Percentiles rank a stretch among this genome's conserved stretches.
These are phyloP conservation scores for Halophytophthora batemanensis DNA, from an alignment of 352 stramenopile genomes.

Conservation along the genomic window DNA sequence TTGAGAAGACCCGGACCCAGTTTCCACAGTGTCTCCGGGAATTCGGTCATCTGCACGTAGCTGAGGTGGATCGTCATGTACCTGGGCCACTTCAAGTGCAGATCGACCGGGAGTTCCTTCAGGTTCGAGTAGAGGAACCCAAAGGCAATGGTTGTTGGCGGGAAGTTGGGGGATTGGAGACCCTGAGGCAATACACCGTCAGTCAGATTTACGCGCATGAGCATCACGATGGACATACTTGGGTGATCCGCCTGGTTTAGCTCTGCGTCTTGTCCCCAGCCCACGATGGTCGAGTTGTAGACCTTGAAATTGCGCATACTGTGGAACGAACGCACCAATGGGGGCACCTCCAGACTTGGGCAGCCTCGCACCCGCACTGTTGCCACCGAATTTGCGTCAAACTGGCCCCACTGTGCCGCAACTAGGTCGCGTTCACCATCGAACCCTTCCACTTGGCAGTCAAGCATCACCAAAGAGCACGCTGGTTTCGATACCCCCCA, in stretches of 20 bases:
- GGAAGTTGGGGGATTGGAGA: constrained; percentile 13
- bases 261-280: constrained; percentile 12
- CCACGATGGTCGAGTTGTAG: constrained; percentile 24
- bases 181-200: constrained; percentile 13
- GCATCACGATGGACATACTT: constrained; percentile 13
- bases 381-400: constrained; percentile 17
- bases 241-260: constrained; percentile 15
- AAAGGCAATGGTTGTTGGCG: constrained; percentile 21
- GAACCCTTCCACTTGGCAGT: constrained; percentile 22
- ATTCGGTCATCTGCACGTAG: constrained; percentile 8
- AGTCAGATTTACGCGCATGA: constrained; percentile 20
- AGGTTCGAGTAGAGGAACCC: constrained; percentile 37
- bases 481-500: constrained; percentile 29
- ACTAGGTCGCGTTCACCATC: constrained; percentile 8
- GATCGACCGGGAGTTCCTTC: constrained; percentile 25
- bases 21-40: constrained; percentile 12
- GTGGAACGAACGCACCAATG: constrained; percentile 11
- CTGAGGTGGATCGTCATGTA: constrained; percentile 26
- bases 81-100: constrained; percentile 35
- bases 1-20: constrained; percentile 24
- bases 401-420: constrained; percentile 6
- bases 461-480: constrained; percentile 39
- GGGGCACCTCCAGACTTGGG: constrained; percentile 22
- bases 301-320: constrained; percentile 22
- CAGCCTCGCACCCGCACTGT: constrained; percentile 31